Percentiles rank a stretch among this genome's conserved stretches.
Conservation (phyloP, 805 yeast species). For the Blastobotrys chiropterorum region DNA sequence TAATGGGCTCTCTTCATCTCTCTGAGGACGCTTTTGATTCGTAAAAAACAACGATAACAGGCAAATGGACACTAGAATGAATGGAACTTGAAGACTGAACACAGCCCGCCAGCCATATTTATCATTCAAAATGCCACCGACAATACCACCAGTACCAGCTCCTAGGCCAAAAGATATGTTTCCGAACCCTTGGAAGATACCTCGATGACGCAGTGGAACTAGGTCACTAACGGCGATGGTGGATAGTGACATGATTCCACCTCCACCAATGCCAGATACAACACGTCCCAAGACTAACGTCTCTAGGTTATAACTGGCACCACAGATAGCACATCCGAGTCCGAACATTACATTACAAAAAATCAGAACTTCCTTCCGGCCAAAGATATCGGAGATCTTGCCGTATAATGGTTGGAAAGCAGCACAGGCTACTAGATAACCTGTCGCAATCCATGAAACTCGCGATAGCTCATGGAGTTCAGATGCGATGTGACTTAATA, state of each 20-base stretch:
- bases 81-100: constrained; percentile 36
- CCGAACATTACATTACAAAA: constrained; percentile 39
- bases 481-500: constrained; percentile 53
- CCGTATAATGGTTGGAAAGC: constrained; percentile 75
- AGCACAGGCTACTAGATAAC: constrained; percentile 60
- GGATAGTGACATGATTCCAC: constrained; percentile 71
- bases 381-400: constrained; percentile 54
- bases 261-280: constrained; percentile 87
- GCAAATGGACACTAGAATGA: constrained; percentile 32
- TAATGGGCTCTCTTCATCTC: constrained; percentile 4
- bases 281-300: constrained; percentile 67
- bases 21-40: constrained; percentile 12
- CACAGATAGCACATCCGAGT: constrained; percentile 46
- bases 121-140: constrained; percentile 49
- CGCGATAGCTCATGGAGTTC: constrained; percentile 47
- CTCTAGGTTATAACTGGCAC: constrained; percentile 46
- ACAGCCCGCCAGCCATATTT: constrained; percentile 59
- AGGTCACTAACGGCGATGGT: constrained; percentile 74
- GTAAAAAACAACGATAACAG: constrained; percentile 26
- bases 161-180: constrained; percentile 75
- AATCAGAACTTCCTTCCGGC: constrained; percentile 36
- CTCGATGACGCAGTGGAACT: constrained; percentile 70
- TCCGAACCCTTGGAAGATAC: constrained; percentile 75
- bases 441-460: constrained; percentile 66
- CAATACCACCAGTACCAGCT: constrained; percentile 59